Evolutionary conservation across 805 yeast genomes (phyloP).

Genomic region (Lachancea nothofagi): DNA sequence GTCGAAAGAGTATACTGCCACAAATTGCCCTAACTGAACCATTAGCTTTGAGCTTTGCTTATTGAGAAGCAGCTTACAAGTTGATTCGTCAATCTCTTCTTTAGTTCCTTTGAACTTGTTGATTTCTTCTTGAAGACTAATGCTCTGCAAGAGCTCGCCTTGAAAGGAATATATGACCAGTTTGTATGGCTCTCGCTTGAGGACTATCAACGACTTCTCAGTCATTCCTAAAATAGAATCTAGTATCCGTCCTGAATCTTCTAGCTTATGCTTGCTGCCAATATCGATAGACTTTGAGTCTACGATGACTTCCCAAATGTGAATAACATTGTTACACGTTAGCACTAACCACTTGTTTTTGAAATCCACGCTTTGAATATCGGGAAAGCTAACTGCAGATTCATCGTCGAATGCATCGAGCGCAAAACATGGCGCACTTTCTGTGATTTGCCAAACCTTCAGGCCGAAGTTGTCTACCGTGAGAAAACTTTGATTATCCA

Average conservation of each 20-base stretch:
- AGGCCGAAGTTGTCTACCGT: slow-evolving; percentile 21
- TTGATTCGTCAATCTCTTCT: slow-evolving; percentile 4
- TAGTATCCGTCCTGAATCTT: slow-evolving; percentile 10
- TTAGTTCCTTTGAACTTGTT: neutral
- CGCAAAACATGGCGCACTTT: slow-evolving; percentile 12
- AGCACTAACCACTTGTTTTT: slow-evolving; percentile 28
- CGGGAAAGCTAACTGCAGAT: slow-evolving; percentile 10
- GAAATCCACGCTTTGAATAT: slow-evolving; percentile 22
- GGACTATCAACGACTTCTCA: slow-evolving; percentile 29
- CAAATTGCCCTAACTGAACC: slow-evolving; percentile 19
- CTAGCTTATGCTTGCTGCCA: slow-evolving; percentile 14
- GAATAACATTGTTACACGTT: slow-evolving; percentile 13
- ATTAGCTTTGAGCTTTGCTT: slow-evolving; percentile 29
- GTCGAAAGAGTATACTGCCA: slow-evolving; percentile 30
- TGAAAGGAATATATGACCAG: slow-evolving; percentile 27
- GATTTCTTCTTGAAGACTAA: slow-evolving; percentile 13
- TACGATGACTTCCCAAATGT: slow-evolving; percentile 17
- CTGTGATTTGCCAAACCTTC: slow-evolving; percentile 17
- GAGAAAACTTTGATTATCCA: slow-evolving; percentile 18
- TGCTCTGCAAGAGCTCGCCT: slow-evolving; percentile 23
- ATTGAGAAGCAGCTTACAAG: slow-evolving; percentile 18
- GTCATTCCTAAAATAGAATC: slow-evolving; percentile 30
- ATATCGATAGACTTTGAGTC: slow-evolving; percentile 10
- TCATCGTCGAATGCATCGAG: slow-evolving; percentile 14
- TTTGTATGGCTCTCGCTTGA: slow-evolving; percentile 19